These are phyloP conservation scores for Rubroshorea leprosula DNA, from an alignment of 345 rosid genomes.

Conservation along the genomic window DNA sequence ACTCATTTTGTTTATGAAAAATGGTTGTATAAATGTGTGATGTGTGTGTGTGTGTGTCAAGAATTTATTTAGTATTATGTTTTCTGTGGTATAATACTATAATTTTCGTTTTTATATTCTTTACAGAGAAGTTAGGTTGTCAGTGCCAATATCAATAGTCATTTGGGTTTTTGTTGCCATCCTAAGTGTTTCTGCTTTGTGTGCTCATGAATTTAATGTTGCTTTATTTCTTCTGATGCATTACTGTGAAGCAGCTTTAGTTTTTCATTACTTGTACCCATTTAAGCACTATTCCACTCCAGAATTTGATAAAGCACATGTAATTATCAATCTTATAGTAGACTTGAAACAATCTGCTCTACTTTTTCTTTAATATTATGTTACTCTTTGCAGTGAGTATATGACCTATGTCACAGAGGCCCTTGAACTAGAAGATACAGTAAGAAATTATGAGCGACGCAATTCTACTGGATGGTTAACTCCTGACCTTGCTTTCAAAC, in stretches of 20 bases:
- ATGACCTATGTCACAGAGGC: constrained; percentile 78
- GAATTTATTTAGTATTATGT: no score
- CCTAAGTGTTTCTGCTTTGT: background rate
- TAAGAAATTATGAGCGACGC: constrained; percentile 81
- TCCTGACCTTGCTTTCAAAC: constrained; percentile 17
- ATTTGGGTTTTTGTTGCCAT: background rate
- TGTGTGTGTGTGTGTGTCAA: no score
- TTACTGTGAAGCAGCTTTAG: background rate
- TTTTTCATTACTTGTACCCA: background rate
- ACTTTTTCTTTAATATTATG: background rate
- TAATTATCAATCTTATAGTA: background rate
- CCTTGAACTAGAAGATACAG: constrained; percentile 85
- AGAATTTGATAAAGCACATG: background rate
- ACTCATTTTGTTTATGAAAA: no score
- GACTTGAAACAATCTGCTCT: background rate
- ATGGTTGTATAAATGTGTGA: background rate
- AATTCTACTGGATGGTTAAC: constrained; percentile 86
- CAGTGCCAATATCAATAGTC: background rate
- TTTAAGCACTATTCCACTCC: background rate
- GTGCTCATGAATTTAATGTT: no score
- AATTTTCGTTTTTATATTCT: no score
- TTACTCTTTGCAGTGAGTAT: constrained; percentile 54
- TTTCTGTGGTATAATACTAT: no score
- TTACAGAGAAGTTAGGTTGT: no score
- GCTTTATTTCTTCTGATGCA: background rate